Evolutionary conservation across 768 basidiomycete genomes (phyloP).

Genomic region (Trametes cingulata): DNA sequence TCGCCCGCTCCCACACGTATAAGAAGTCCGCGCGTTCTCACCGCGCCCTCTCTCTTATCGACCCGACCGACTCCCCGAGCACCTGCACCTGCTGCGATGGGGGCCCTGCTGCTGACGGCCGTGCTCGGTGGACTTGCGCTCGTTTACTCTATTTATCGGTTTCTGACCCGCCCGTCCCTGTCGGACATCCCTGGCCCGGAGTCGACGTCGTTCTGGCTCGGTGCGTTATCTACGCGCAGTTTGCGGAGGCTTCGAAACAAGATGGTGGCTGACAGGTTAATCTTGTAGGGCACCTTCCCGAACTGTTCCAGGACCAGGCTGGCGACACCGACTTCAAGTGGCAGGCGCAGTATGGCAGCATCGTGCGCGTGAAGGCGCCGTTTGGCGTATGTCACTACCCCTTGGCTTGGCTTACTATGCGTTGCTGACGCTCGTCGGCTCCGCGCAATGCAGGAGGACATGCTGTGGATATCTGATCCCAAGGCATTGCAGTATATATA

Average conservation of each 20-base stretch:
- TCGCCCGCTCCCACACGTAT: slow-evolving; percentile 16
- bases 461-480: slow-evolving; percentile 54
- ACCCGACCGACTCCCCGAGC: neutral
- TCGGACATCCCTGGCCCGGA: slow-evolving; percentile 50
- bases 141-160: slow-evolving; percentile 14
- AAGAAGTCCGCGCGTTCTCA: slow-evolving; percentile 4
- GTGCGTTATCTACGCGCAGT: slow-evolving; percentile 30
- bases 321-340: slow-evolving; percentile 55
- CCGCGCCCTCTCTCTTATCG: slow-evolving; percentile 6
- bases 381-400: slow-evolving; percentile 42
- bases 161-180: slow-evolving; percentile 40
- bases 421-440: neutral
- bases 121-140: slow-evolving; percentile 13
- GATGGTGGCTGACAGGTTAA: neutral
- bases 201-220: slow-evolving; percentile 50
- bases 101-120: slow-evolving; percentile 1
- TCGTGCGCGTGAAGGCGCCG: slow-evolving; percentile 51
- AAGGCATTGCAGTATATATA: slow-evolving; percentile 61
- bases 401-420: neutral
- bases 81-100: slow-evolving; percentile 14
- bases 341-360: slow-evolving; percentile 48
- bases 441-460: slow-evolving; percentile 43
- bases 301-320: slow-evolving; percentile 52
- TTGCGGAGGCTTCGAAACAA: neutral
- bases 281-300: slow-evolving; percentile 46